Evolutionary conservation across 1,284 basidiomycete species (phyloP), one percentile per base, ranked within the genome.

Genomic region (Hemileccinum hortonii): DNA sequence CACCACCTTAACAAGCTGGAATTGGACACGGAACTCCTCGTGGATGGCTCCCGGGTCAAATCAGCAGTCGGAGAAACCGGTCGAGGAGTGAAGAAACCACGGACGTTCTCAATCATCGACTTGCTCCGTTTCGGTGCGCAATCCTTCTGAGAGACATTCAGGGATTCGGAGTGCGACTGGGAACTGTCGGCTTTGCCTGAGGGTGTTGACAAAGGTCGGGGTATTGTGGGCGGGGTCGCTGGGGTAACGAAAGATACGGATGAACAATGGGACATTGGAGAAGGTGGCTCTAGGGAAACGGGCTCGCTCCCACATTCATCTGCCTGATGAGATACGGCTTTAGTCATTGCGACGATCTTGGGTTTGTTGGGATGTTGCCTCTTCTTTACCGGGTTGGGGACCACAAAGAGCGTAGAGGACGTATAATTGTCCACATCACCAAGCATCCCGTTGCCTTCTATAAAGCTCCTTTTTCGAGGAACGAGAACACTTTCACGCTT

Each of bases 401-500:
- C 43, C n/a, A 42, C 26, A 14, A 50, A 6, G 19, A 52, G 41
- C 3, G 24, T 33, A 43, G 47, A 37, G 15, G 44, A 16, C 50
- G 44, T 35, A 45, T 52, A 54, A 67, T 67, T 54, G 36, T 66
- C 64, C 7, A 36, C 58, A 49, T 60, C 62, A 50, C 46, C 51
- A 9, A 39, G 48, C 18, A 41, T 45, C 21, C 53, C 58, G 11
- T 40, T 56, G 37, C 53, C 48, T 19, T 77, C 75, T 16, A 74
- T 38, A 33, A 75, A 70, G 57, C 77, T 77, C 62, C 72, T 80
- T 54, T 79, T 75, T 48, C 83, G 72, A 24, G 78, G 76, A 42
- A 86, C 78, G 26, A 84, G 75, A 19, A 87, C 78, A 51, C 84
- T 89, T 63, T 88, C 86, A 57, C 85, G 82, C 59, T 76, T 78